Evolutionary conservation across 2,329 filamentous ascomycete species (phyloP), one percentile per base, ranked within the genome.

Genomic region (Ilyonectria robusta): DNA sequence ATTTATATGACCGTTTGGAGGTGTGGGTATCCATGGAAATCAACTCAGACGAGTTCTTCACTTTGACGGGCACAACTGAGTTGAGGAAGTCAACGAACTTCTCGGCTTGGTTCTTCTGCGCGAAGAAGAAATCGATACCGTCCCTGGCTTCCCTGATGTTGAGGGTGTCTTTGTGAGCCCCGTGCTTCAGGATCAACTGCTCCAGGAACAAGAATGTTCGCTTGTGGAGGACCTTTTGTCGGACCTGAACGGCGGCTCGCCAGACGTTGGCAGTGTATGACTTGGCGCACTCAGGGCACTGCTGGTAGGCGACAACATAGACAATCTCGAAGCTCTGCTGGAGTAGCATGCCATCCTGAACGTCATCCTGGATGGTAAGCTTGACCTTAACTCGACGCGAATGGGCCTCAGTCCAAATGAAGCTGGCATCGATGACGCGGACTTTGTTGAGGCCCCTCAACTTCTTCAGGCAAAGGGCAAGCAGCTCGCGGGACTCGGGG

Each of bases 361-460:
- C 88, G 23, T 86, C 82, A 67, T 90, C 88, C 78, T 98, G 96
- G 54, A 98, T 92, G 1, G 96, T 98, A 81, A 99, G 92, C 85
- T 98, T 98, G 80, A 98, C 91, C 83, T 95, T 97, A 71, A 98
- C 88, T 79, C 96, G 88, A 78, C 94, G 88, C 75, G 95, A 98
- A 84, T 99, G 96, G 11, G 96, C 95, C 82, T 99, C 96, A 1
- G 96, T 99, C 96, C 96, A 99, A 78, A 98, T 93, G 79, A 98
- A 99, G 76, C 91, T 93, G 53, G 96, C 96, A 79, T 99, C 96
- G 77, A 98, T 95, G 77, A 99, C 96, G 68, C 96, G 89, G 73
- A 97, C 93, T 84, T 96, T 97, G 80, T 92, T 90, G 70, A 99
- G 84, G 33, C 95, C 95, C 70, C 93, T 87, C 70, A 99, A 83